Evolutionary conservation across 2,329 filamentous ascomycete species (phyloP).

Genomic region (Penicillium sp.): DNA sequence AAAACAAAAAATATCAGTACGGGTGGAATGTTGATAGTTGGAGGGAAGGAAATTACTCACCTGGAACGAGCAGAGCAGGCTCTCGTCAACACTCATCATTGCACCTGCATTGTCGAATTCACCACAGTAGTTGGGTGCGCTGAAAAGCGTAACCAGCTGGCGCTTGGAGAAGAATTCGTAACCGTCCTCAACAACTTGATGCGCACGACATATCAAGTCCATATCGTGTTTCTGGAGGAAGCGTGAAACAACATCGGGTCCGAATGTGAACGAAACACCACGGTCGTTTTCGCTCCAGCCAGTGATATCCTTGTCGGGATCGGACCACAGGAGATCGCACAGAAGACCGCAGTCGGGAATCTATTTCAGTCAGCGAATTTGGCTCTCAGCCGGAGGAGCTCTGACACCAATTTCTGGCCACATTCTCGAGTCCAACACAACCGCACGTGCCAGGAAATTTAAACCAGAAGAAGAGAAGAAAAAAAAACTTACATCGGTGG

Average conservation of each 20-base stretch:
- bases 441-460: not conserved
- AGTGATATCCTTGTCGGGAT: constrained; percentile 98
- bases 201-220: constrained; percentile 97
- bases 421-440: constrained; percentile 9
- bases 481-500: constrained; percentile 80
- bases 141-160: constrained; percentile 95
- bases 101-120: constrained; percentile 99
- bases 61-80: constrained; percentile 98
- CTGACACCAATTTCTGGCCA: constrained; percentile 17
- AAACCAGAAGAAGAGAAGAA: constrained; percentile 12
- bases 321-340: constrained; percentile 97
- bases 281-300: constrained; percentile 99
- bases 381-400: constrained; percentile 33
- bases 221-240: constrained; percentile 99
- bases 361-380: constrained; percentile 56
- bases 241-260: constrained; percentile 92
- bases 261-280: constrained; percentile 98
- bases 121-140: constrained; percentile 97
- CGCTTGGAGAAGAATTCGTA: constrained; percentile 99
- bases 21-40: not conserved
- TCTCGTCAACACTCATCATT: constrained; percentile 99
- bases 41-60: constrained; percentile 47
- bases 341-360: constrained; percentile 97
- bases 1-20: constrained; percentile 17
- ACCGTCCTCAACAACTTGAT: constrained; percentile 97